Base-by-base conservation (phyloP, 2,329 filamentous ascomycete species). In the Arthrobotrys entomopaga region DNA sequence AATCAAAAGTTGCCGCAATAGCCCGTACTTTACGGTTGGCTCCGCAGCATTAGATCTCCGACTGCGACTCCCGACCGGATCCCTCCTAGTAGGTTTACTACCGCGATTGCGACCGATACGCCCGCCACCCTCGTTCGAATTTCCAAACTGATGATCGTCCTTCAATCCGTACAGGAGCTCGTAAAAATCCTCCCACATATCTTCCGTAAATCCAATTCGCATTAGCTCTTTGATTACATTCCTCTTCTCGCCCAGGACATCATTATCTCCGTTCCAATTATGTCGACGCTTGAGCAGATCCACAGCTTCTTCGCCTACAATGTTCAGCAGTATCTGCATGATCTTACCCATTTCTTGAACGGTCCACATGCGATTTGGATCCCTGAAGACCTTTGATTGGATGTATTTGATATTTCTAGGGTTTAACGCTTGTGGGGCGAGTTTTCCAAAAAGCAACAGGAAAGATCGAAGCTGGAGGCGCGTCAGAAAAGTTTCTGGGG, bases 81-180 rank as follows among this genome's bases (percentile, higher is more conserved):
- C 54, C 13, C 26, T 16, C 34, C 54, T 63, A 34, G 29, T 34
- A 34, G 29, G 29, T 10, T 10, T 34, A 5, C 29, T 34, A 5
- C 40, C 69, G 69, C 69, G 69, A 73, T 22, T 73, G 69, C 69
- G 69, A 73, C 61, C 58, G 61, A 54, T 60, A 7, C 46, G 22
- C 34, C 50, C 50, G 49, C 24, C 16, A 42, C 24, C 11, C 46
- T 49, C 54, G 22, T 20, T 15, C 42, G 26, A 16, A 50, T 61
- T 15, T 13, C 43, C 20, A 4, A 16, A 24, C 15, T 2, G 16
- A n/a, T 58, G 16, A n/a, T 58, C 63, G 6, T 34, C 29, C 6
- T 46, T 16, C 42, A 5, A 1, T 1, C n/a, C 42, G 29, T 52
- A 48, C 29, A 74, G 48, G 46, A 58, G 50, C 49, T 64, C 58